These are phyloP conservation scores for Microdochium paspali DNA, from an alignment of 2,329 filamentous ascomycete genomes.

Conservation along the genomic window DNA sequence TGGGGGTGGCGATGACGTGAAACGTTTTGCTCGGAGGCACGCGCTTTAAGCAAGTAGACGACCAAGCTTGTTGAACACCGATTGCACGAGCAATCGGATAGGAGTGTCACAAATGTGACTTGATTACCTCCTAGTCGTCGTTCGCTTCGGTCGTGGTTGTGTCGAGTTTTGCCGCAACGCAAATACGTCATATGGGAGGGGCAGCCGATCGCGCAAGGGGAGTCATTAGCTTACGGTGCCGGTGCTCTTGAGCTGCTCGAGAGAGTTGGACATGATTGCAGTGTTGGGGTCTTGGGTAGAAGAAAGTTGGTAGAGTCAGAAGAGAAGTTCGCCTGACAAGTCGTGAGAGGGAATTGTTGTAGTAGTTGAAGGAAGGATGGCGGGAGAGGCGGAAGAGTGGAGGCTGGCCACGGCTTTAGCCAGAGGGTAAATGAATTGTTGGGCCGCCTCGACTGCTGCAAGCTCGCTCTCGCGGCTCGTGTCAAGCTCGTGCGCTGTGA, in stretches of 20 bases:
- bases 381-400: neutral
- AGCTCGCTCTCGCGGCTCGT: neutral
- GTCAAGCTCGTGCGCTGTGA: neutral
- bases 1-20: neutral
- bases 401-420: neutral
- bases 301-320: neutral
- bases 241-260: slow-evolving; percentile 93
- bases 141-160: too few relatives aligned
- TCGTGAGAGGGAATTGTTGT: neutral
- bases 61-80: neutral
- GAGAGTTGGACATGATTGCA: slow-evolving; percentile 66
- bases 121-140: too few relatives aligned
- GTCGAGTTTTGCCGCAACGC: neutral
- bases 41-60: too few relatives aligned
- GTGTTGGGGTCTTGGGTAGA: neutral
- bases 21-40: too few relatives aligned
- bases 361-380: neutral
- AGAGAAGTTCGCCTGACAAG: neutral
- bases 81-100: too few relatives aligned
- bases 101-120: too few relatives aligned
- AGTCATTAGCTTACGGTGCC: slow-evolving; percentile 72
- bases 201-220: slow-evolving; percentile 2
- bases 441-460: neutral
- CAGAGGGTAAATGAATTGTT: neutral
- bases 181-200: neutral